Evolutionary conservation across 148 eudicot species (phyloP).

Genomic region (Rhododendron vialii): DNA sequence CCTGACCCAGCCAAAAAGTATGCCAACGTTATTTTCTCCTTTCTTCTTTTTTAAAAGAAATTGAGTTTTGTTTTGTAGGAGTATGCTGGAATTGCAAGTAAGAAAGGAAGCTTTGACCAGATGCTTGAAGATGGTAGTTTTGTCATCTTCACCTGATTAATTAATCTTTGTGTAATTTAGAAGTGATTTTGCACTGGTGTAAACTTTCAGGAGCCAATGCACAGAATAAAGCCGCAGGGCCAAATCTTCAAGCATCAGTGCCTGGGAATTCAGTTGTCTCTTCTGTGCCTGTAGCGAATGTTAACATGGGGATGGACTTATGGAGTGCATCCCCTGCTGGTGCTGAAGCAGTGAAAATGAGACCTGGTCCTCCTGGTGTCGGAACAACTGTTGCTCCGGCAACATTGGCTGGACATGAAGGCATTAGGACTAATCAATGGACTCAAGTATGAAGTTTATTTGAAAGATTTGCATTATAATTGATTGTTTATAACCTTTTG

Average conservation of each 20-base stretch:
- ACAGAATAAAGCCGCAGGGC: slow-evolving; percentile 33
- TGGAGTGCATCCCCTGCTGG: slow-evolving; percentile 75
- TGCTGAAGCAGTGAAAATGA: slow-evolving; percentile 46
- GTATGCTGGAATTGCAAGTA: slow-evolving; percentile 40
- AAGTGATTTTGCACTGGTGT: slow-evolving; percentile 1
- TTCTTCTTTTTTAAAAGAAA: neutral
- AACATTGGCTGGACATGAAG: slow-evolving; percentile 33
- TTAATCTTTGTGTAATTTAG: neutral
- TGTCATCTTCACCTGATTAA: neutral
- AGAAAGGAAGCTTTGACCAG: slow-evolving; percentile 81
- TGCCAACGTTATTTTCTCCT: neutral
- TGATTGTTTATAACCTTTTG: neutral
- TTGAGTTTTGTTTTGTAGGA: slow-evolving; percentile 33
- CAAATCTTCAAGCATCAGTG: slow-evolving; percentile 40
- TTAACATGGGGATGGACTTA: slow-evolving; percentile 91
- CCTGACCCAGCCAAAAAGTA: neutral
- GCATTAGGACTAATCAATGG: slow-evolving; percentile 63
- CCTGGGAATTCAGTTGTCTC: slow-evolving; percentile 62
- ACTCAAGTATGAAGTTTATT: slow-evolving; percentile 37
- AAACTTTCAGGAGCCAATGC: slow-evolving; percentile 58
- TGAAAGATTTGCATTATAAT: neutral
- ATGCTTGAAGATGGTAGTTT: slow-evolving; percentile 92
- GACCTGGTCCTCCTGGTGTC: slow-evolving; percentile 43
- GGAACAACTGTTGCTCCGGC: slow-evolving; percentile 37
- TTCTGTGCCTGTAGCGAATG: slow-evolving; percentile 55